Base-by-base conservation (phyloP, 495 filamentous ascomycete species). In the Lasiosphaeria ovina region DNA sequence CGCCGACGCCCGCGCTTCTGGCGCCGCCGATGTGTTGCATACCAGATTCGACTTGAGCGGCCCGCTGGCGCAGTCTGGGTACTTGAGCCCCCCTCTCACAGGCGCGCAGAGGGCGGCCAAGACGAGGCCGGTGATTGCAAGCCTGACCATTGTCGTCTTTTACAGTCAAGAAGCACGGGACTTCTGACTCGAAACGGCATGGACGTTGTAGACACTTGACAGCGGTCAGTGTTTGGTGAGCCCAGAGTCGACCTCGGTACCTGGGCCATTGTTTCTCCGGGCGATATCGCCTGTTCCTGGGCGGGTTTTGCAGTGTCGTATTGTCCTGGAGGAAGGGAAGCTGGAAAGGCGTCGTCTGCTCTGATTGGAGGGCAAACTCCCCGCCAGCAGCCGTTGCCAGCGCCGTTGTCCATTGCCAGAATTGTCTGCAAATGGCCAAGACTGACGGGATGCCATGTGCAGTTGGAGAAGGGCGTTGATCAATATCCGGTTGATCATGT, bases 11-110 rank as follows among this genome's bases (percentile, higher is more conserved):
- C 77, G 76, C 0, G 80, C 80, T 6, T 74, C 68, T 3, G 78
- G 72, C 10, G 64, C 62, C 5, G 74, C 74, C 0, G 74, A 75
- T 0, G 73, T 67, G 51, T 86, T 65, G 65, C 83, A 86, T 40
- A 85, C 73, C 10, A 66, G 54, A 55, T 77, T 75, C 9, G 60
- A 66, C 36, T 63, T 69, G 31, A 78, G 60, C 8, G 74, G 69
- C 3, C 71, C 73, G 34, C 57, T 62, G 36, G 59, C 48, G 48
- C 74, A 78, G 49, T 76, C 72, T 1, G 74, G 73, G 33, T 65
- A 65, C 16, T 52, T 56, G 32, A 65, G 34, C 6, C 60, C 66
- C 12, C 33, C 51, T 36, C 38, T 35, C n/a, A 51, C 62, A 0
- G 65, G 35, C 1, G 38, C 35, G 36, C 45, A 35, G 11, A 67